phyloP scores from a whole-genome alignment of 805 yeast genomes.

The Kluyveromyces nonfermentans region DNA sequence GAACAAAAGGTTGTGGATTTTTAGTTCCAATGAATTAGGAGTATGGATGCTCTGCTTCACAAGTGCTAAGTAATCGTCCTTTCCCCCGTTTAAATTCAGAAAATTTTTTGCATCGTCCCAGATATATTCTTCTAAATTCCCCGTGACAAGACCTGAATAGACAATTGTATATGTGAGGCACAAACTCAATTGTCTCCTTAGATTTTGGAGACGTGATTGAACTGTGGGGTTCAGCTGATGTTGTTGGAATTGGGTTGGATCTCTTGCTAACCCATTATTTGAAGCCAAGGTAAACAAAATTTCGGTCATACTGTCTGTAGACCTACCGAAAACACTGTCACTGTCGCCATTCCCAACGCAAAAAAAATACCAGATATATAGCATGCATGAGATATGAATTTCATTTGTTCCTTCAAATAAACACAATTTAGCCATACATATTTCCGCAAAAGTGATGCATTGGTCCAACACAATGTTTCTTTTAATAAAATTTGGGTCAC shows the following conservation, averaged over 20 bases:
- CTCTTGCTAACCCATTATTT: constrained; percentile 2
- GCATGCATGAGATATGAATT: constrained; percentile 2
- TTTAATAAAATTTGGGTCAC: background rate
- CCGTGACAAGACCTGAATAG: background rate
- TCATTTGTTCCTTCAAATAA: constrained; percentile 2
- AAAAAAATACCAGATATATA: constrained; percentile 2
- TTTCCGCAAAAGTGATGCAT: background rate
- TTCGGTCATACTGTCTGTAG: constrained; percentile 1
- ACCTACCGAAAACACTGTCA: constrained; percentile 3
- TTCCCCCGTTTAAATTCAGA: background rate
- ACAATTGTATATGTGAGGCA: background rate
- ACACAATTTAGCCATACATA: constrained; percentile 2
- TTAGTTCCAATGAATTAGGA: background rate
- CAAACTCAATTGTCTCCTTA: constrained; percentile 1
- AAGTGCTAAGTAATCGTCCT: background rate
- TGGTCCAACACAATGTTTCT: background rate
- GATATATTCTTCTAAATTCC: background rate
- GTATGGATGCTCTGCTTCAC: background rate
- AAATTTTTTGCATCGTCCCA: constrained; percentile 1
- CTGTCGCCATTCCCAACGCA: constrained; percentile 1
- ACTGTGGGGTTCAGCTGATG: background rate
- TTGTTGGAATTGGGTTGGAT: constrained; percentile 1
- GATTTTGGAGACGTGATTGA: background rate
- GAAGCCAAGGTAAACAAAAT: constrained; percentile 1
- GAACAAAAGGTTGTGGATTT: background rate